Evolutionary conservation across 1,284 basidiomycete genomes (phyloP), one percentile per base, ranked within the genome.

Genomic region (Abortiporus biennis): DNA sequence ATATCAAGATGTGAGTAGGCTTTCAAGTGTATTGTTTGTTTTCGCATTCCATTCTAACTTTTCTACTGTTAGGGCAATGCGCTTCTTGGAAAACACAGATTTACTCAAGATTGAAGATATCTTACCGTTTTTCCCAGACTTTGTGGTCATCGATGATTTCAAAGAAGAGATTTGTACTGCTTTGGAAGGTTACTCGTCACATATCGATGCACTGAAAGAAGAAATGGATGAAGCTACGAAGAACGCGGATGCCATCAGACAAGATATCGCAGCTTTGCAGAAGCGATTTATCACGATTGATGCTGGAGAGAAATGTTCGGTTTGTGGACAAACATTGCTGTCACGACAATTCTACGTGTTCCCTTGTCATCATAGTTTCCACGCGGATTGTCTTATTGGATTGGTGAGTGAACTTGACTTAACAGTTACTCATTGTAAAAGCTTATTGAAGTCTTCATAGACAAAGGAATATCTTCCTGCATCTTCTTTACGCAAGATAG

Each of bases 141-240:
- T 99, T 63, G 92, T 95, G 11, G 92, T 99, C 49, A 98, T 99
- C 54, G 96, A 99, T 62, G 94, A 98, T 59, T 99, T 99, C 77
- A 99, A 99, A 64, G 90, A 95, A 54, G 94, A 99, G 66, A 99
- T 99, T 52, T 96, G 95, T 50, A 83, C 85, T 45, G 96, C 96
- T 0, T 70, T 99, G 47, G 96, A 99, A 61, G 85, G 87, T 3
- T 99, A 99, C 59, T 91, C 92, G 27, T 76, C 84, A 6, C 88
- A 92, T 53, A 99, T 99, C 44, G 92, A 95, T 49, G 69, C 72
- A 33, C 75, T 99, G 48, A 96, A 95, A 65, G 76, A 68, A 36
- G 95, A 98, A 56, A 99, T 99, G 96, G 89, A 95, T 55, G 91
- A 95, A 43, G 92, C 94, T 8, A 95, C 92, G 6, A 76, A 74